Evolutionary conservation across 2,329 filamentous ascomycete species (phyloP).

Genomic region (Verticillium zaregamsianum): DNA sequence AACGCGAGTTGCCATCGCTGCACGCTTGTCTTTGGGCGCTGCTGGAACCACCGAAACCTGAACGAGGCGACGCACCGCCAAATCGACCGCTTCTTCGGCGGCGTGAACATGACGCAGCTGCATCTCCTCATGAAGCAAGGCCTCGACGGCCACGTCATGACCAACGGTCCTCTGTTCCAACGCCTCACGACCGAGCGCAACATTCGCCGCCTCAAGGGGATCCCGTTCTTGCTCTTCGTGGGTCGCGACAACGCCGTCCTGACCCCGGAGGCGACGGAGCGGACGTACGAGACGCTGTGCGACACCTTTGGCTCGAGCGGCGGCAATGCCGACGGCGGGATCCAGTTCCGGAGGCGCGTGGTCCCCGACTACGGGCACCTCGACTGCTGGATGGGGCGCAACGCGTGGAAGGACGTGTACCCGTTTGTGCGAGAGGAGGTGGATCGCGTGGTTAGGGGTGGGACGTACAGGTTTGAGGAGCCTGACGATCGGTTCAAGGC

Average conservation of each 20-base stretch:
- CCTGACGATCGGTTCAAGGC: slow-evolving; percentile 36
- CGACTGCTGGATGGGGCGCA: slow-evolving; percentile 59
- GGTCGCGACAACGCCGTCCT: slow-evolving; percentile 55
- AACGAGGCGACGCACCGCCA: slow-evolving; percentile 62
- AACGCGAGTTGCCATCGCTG: slow-evolving; percentile 58
- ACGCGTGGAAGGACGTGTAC: slow-evolving; percentile 56
- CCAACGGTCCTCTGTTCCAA: slow-evolving; percentile 43
- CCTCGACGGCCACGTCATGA: slow-evolving; percentile 42
- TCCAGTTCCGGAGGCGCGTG: slow-evolving; percentile 46
- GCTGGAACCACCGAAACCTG: slow-evolving; percentile 62
- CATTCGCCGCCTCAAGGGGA: slow-evolving; percentile 41
- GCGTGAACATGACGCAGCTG: slow-evolving; percentile 56
- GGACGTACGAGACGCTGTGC: slow-evolving; percentile 48
- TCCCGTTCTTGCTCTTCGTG: slow-evolving; percentile 54
- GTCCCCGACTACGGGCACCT: slow-evolving; percentile 57
- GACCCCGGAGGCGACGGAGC: slow-evolving; percentile 47
- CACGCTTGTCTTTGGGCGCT: slow-evolving; percentile 56
- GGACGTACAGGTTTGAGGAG: slow-evolving; percentile 36
- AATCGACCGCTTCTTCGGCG: slow-evolving; percentile 58
- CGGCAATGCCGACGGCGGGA: slow-evolving; percentile 19
- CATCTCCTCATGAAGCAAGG: slow-evolving; percentile 55
- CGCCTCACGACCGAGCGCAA: slow-evolving; percentile 46
- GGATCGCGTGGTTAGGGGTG: slow-evolving; percentile 44
- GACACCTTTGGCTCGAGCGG: slow-evolving; percentile 42
- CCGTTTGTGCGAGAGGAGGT: slow-evolving; percentile 51